Conservation (phyloP, 257 asterid genomes). For the Paulownia fortunei region DNA sequence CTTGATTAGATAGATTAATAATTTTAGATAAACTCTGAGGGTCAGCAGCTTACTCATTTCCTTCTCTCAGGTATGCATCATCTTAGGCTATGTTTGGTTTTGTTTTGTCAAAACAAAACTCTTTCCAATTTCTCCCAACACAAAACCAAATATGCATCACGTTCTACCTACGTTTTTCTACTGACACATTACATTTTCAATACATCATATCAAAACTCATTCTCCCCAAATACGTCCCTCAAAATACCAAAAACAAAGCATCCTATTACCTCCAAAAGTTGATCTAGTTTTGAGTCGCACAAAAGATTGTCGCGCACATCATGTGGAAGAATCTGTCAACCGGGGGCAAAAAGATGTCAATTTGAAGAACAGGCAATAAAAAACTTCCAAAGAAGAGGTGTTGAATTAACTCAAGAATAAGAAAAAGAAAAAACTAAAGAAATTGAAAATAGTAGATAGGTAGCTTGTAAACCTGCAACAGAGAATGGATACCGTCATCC, state of each 20-base stretch:
- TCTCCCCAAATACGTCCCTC: too few relatives aligned
- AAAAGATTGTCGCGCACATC: constrained; percentile 61
- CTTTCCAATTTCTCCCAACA: too few relatives aligned
- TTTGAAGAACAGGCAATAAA: not conserved
- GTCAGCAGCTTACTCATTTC: not conserved
- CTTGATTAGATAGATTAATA: not conserved
- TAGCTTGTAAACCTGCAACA: constrained; percentile 51
- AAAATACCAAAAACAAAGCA: too few relatives aligned
- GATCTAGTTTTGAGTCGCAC: constrained; percentile 47
- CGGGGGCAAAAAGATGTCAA: constrained; percentile 3
- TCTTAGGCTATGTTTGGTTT: too few relatives aligned
- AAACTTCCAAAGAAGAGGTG: constrained; percentile 12
- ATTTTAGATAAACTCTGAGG: not conserved
- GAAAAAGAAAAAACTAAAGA: not conserved
- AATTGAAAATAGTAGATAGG: not conserved
- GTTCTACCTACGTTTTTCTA: too few relatives aligned
- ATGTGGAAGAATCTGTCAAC: constrained; percentile 65
- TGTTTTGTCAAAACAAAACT: too few relatives aligned
- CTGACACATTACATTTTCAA: too few relatives aligned
- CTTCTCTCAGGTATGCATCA: too few relatives aligned
- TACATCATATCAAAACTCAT: too few relatives aligned
- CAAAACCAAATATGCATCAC: too few relatives aligned
- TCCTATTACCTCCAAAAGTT: constrained; percentile 62
- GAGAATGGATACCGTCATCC: constrained; percentile 44
- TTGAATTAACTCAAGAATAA: not conserved